A percentile compares a stretch with the other conserved stretches of the same genome.
Conservation (phyloP, 225 moss, liverwort and hornwort genomes). For the Straminergon stramineum region DNA sequence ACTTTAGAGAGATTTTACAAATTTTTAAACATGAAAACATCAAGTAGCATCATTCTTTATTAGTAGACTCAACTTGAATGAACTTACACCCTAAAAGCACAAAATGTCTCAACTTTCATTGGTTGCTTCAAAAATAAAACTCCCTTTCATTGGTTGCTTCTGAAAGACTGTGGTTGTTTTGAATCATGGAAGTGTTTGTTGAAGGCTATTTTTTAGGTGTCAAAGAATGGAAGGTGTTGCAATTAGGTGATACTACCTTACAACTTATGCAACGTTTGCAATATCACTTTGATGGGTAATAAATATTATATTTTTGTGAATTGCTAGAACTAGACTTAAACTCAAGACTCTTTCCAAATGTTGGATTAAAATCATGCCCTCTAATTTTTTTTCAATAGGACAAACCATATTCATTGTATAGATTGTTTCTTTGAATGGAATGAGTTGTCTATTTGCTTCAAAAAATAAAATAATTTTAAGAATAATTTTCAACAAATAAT, state of each 20-base stretch:
- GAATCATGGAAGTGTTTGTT: background rate
- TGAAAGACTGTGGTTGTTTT: background rate
- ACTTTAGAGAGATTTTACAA: fast-evolving
- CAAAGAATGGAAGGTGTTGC: fast-evolving
- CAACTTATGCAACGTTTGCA: background rate
- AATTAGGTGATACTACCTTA: background rate
- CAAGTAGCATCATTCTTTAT: background rate
- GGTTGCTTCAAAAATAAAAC: background rate
- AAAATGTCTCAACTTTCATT: background rate
- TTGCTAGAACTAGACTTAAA: background rate
- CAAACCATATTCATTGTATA: too few relatives aligned
- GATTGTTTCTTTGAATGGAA: too few relatives aligned
- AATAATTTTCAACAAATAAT: too few relatives aligned
- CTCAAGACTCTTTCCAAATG: background rate
- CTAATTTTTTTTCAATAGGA: too few relatives aligned
- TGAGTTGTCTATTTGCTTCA: too few relatives aligned
- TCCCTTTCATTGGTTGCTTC: background rate
- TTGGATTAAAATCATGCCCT: background rate
- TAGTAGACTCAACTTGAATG: fast-evolving
- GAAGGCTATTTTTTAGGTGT: background rate
- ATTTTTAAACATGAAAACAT: background rate
- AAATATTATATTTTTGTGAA: background rate
- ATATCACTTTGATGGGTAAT: background rate
- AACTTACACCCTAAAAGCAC: background rate
- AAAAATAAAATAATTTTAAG: too few relatives aligned